phyloP scores from a whole-genome alignment of 2,329 filamentous ascomycete species.

The Neonectria magnoliae region DNA sequence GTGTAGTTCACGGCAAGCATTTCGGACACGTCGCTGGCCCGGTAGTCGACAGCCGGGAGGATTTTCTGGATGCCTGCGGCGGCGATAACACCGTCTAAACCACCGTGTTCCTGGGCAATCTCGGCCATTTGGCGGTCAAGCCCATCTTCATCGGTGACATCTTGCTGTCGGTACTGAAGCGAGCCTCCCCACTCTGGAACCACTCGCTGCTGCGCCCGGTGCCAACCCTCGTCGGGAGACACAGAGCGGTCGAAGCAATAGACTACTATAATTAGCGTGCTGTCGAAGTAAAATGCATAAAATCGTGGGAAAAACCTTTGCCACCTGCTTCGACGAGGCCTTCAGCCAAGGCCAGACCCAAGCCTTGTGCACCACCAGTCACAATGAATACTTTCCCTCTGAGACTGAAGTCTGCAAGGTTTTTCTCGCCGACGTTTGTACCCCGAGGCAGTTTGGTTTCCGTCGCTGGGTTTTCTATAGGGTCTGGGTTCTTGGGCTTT shows the following conservation, averaged over 20 bases:
- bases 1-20: slow-evolving; percentile 77
- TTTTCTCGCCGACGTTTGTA: slow-evolving; percentile 45
- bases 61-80: slow-evolving; percentile 77
- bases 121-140: slow-evolving; percentile 67
- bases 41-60: slow-evolving; percentile 73
- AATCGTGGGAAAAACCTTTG: slow-evolving; percentile 56
- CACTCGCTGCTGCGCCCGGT: slow-evolving; percentile 66
- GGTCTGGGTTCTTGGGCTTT: slow-evolving; percentile 39
- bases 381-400: slow-evolving; percentile 74
- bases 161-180: slow-evolving; percentile 73
- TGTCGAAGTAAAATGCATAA: neutral
- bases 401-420: slow-evolving; percentile 76
- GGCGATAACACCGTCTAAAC: slow-evolving; percentile 75
- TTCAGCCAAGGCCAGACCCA: slow-evolving; percentile 79
- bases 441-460: slow-evolving; percentile 23
- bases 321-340: slow-evolving; percentile 80
- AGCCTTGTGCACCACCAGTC: slow-evolving; percentile 75
- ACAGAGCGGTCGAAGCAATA: slow-evolving; percentile 66
- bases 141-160: slow-evolving; percentile 69
- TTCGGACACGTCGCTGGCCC: slow-evolving; percentile 63
- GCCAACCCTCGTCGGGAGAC: slow-evolving; percentile 66
- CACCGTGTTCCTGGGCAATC: slow-evolving; percentile 69
- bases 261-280: slow-evolving; percentile 48
- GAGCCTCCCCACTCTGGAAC: slow-evolving; percentile 71
- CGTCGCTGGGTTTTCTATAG: slow-evolving; percentile 32